Evolutionary conservation across 768 basidiomycete species (phyloP), one percentile per base, ranked within the genome.

Genomic region (Krasilnikovozyma curviuscula): DNA sequence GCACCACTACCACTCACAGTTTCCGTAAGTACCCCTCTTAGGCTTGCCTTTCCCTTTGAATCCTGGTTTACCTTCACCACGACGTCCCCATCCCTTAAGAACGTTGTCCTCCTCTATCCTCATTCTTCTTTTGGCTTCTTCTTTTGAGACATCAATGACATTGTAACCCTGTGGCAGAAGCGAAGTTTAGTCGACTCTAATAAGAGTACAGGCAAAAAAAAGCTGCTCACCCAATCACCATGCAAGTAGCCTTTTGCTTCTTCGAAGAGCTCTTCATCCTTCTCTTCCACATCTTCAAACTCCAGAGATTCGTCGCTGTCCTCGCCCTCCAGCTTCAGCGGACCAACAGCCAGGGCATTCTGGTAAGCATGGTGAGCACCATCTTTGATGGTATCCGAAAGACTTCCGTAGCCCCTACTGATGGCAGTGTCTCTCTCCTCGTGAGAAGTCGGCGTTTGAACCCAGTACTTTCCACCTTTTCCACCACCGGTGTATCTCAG

Each of bases 401-500:
- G n/a, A 23, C 24, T 14, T 40, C 47, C 39, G 27, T 31, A 5
- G 23, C 16, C 3, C 25, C 14, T 23, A 30, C 47, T 29, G n/a
- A 24, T 37, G 35, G 35, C 4, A 4, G 5, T 23, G 5, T 37
- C 35, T 5, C n/a, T n/a, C n/a, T n/a, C n/a, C n/a, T n/a, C 18
- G 35, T n/a, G 35, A 19, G 34, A 23, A 13, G 28, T 9, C 3
- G 40, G 19, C 19, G 31, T 31, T 18, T 43, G 86, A 8, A 98
- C 69, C 93, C 93, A 98, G 64, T 98, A 98, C 66, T 98, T 98
- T 48, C 70, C 61, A 25, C 40, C 50, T 40, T 77, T 75, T 1
- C 91, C 93, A n/a, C 86, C 86, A 46, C 79, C 74, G 40, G 77
- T 76, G 59, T 98, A 98, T 21, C 93, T 73, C 31, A 98, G 68